Evolutionary conservation across 2,329 filamentous ascomycete genomes (phyloP).

Genomic region (Torrubiella hemipterigena): DNA sequence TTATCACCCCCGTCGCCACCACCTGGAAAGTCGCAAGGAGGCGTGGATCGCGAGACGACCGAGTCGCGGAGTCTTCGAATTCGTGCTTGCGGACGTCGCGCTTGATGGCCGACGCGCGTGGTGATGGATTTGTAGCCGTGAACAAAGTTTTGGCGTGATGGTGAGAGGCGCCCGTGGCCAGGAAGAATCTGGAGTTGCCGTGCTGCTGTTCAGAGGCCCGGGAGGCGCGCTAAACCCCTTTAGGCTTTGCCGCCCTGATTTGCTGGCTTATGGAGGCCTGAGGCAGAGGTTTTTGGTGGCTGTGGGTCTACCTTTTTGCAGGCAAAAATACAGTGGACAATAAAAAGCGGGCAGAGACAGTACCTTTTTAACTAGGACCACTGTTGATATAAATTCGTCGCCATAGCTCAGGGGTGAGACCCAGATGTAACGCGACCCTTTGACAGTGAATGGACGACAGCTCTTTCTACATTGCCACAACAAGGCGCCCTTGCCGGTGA

Average conservation of each 20-base stretch:
- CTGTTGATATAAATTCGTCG: not conserved
- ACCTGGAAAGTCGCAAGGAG: slow-evolving; percentile 23
- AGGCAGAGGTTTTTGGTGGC: slow-evolving; percentile 10
- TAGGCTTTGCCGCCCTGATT: slow-evolving; percentile 10
- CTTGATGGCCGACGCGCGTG: slow-evolving; percentile 41
- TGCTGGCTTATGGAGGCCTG: slow-evolving; percentile 12
- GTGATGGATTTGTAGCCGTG: slow-evolving; percentile 27
- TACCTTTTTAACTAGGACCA: too few relatives aligned
- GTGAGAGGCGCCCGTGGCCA: slow-evolving; percentile 25
- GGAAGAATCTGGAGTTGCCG: slow-evolving; percentile 16
- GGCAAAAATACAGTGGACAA: too few relatives aligned
- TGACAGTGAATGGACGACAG: not conserved
- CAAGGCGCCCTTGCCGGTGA: slow-evolving; percentile 8
- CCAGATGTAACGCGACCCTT: slow-evolving; percentile 4
- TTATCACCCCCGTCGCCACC: slow-evolving; percentile 33
- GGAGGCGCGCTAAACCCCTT: slow-evolving; percentile 20
- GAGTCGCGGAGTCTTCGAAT: slow-evolving; percentile 16
- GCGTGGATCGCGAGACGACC: slow-evolving; percentile 24
- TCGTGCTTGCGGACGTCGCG: slow-evolving; percentile 18
- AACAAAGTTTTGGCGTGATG: slow-evolving; percentile 32
- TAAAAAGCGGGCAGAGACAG: too few relatives aligned
- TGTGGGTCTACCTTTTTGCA: slow-evolving; percentile 5
- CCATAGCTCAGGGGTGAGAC: not conserved
- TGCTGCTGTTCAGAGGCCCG: slow-evolving; percentile 3
- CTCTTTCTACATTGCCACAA: too few relatives aligned